Percentiles rank a stretch among this genome's conserved stretches.
Evolutionary conservation across 1,139 yeast genomes (phyloP).

Genomic region (Sugiyamaella grinbergsii): DNA sequence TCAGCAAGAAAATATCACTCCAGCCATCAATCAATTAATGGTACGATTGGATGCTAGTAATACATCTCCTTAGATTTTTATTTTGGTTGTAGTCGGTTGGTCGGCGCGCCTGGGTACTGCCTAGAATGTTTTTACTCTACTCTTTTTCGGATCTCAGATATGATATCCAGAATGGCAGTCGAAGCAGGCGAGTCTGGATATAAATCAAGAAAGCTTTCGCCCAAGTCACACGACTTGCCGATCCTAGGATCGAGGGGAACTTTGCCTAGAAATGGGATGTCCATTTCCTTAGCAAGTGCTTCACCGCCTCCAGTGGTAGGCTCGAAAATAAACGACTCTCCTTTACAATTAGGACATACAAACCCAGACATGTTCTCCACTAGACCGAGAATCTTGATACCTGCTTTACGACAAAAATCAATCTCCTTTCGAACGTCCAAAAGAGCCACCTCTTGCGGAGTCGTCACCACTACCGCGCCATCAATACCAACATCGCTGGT

Average conservation of each 20-base stretch:
- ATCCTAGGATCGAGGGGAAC: slow-evolving; percentile 97
- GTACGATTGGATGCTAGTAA: slow-evolving; percentile 12
- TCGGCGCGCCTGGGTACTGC: too few relatives aligned
- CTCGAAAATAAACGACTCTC: slow-evolving; percentile 85
- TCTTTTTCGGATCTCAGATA: slow-evolving; percentile 38
- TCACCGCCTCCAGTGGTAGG: slow-evolving; percentile 98
- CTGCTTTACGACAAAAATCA: slow-evolving; percentile 90
- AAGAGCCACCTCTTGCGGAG: slow-evolving; percentile 96
- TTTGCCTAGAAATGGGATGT: slow-evolving; percentile 78
- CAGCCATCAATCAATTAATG: slow-evolving; percentile 14
- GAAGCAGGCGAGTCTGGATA: slow-evolving; percentile 95
- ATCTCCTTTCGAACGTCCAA: slow-evolving; percentile 95
- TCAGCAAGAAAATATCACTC: slow-evolving; percentile 11
- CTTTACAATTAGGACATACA: slow-evolving; percentile 93
- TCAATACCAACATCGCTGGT: slow-evolving; percentile 66
- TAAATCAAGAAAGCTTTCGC: slow-evolving; percentile 75
- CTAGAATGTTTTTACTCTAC: slow-evolving; percentile 12
- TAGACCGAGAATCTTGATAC: slow-evolving; percentile 78
- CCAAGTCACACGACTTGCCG: slow-evolving; percentile 84
- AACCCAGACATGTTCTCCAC: slow-evolving; percentile 99
- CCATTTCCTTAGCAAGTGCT: slow-evolving; percentile 74
- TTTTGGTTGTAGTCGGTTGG: too few relatives aligned
- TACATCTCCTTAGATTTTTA: not conserved
- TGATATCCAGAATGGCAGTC: slow-evolving; percentile 80
- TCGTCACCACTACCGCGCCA: slow-evolving; percentile 93